Base-by-base conservation (phyloP, 768 basidiomycete species). In the Phylloporus sp. region DNA sequence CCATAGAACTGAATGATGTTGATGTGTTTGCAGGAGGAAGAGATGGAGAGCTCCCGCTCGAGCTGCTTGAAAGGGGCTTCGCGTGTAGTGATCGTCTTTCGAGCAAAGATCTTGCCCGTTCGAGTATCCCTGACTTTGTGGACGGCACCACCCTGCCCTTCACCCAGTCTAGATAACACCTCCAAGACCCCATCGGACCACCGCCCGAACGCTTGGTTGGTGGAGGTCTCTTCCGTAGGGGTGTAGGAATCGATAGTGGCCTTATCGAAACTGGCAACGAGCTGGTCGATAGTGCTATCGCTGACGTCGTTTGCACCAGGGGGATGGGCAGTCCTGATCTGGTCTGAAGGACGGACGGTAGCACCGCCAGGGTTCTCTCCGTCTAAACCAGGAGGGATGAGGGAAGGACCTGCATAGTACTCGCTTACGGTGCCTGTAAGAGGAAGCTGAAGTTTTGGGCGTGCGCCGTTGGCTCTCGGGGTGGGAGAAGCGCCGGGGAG, bases 101-200 rank as follows among this genome's bases (percentile, higher is more conserved):
- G 84, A 5, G 97, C 97, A 82, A 97, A 86, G 60, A 94, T 79
- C 66, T 76, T 74, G 29, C 82, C 82, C 1, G 84, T 90, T 49
- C 86, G 85, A 63, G 78, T 85, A 69, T 97, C 91, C 67, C 76
- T 82, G 42, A 97, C 95, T 71, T 92, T 94, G 69, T 95, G 86
- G 11, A 99, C 97, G 8, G 93, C 94, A 41, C 97, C 97, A 41
- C 95, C 94, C 49, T 94, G 92, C 36, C 97, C 97, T 64, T 97
- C 94, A 18, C 97, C 97, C 2, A 99, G 75, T 48, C 91, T 81
- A 13, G 73, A 68, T 9, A 93, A 56, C 58, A 90, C 88, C 58
- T 93, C 88, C 50, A 97, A 76, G 50, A 82, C 64, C 49, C 81
- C 80, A 65, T 92, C 89, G 8, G 81, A 78, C 77, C 80, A 90